Conservation (phyloP, 2,329 filamentous ascomycete species). For the Sordariomycetes sp. region DNA sequence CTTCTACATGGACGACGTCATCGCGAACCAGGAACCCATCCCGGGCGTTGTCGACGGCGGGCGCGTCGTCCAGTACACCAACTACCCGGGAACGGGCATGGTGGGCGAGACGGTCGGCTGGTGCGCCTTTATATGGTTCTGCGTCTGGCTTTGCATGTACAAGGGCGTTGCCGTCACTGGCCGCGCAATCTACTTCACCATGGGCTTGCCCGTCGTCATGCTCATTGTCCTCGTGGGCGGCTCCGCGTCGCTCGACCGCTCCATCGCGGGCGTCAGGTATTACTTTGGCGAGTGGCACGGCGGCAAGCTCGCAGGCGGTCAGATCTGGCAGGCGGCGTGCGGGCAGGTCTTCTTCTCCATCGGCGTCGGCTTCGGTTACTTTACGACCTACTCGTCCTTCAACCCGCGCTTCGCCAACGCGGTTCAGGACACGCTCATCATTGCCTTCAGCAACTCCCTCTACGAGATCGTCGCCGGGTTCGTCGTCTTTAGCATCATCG, state of each 20-base stretch:
- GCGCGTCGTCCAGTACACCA: conserved; percentile 22
- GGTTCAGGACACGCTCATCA: conserved; percentile 39
- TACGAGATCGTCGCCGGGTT: conserved; percentile 32
- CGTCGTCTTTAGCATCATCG: conserved; percentile 36
- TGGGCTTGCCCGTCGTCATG: conserved; percentile 39
- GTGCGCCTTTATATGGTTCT: conserved; percentile 39
- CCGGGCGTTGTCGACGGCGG: conserved; percentile 16
- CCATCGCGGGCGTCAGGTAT: conserved; percentile 30
- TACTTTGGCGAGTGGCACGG: conserved; percentile 23
- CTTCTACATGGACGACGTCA: conserved; percentile 29
- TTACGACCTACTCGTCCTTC: conserved; percentile 40
- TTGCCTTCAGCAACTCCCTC: conserved; percentile 35
- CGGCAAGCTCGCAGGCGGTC: conserved; percentile 28
- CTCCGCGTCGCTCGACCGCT: conserved; percentile 34
- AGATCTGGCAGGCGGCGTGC: conserved; percentile 38
- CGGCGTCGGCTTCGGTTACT: conserved; percentile 40
- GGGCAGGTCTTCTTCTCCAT: conserved; percentile 27
- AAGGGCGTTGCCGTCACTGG: conserved; percentile 39
- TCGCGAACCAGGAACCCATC: conserved; percentile 23
- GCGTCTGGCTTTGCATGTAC: conserved; percentile 43
- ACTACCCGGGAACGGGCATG: conserved; percentile 26
- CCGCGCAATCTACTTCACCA: conserved; percentile 41
- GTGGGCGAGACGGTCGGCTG: conserved; percentile 39
- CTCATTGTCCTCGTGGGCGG: conserved; percentile 37
- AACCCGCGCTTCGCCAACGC: conserved; percentile 37